These are phyloP conservation scores for Ustilago hordei DNA, from an alignment of 1,284 basidiomycete genomes.

Conservation along the genomic window DNA sequence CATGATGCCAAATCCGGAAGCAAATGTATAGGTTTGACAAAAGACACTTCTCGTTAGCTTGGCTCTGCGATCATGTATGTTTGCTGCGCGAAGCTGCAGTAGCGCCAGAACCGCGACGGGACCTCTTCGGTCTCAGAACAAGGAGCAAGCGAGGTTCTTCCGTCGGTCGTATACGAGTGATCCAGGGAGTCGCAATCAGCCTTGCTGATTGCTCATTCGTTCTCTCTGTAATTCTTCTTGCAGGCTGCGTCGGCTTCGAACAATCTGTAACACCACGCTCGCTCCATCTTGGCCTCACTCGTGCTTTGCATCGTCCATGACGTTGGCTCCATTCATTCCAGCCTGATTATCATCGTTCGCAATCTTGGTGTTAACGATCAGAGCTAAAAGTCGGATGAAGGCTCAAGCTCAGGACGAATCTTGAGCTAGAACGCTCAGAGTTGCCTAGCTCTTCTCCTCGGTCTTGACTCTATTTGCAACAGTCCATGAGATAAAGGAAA, in stretches of 20 bases:
- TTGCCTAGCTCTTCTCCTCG: neutral
- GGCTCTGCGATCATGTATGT: neutral
- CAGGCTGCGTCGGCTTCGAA: neutral
- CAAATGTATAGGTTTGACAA: neutral
- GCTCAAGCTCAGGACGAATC: neutral
- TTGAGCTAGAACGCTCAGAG: neutral
- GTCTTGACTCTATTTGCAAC: too few species aligned
- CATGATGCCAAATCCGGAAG: neutral
- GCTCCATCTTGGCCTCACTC: neutral
- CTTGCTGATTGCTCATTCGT: neutral
- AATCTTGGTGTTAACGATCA: neutral
- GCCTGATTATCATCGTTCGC: neutral
- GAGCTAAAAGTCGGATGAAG: neutral
- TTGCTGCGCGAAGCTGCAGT: conserved; percentile 1
- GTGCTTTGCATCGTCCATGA: conserved; percentile 1
- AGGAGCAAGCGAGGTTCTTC: neutral
- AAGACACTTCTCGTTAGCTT: neutral
- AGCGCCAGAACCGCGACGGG: neutral
- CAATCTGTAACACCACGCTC: neutral
- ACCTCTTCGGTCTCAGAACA: neutral
- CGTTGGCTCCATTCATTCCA: neutral
- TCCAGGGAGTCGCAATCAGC: neutral
- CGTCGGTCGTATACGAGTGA: neutral
- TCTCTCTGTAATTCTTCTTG: neutral
- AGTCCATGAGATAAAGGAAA: neutral